Evolutionary conservation across 1,139 yeast genomes (phyloP), one percentile per base, ranked within the genome.

Genomic region (Diutina scorzettiae): DNA sequence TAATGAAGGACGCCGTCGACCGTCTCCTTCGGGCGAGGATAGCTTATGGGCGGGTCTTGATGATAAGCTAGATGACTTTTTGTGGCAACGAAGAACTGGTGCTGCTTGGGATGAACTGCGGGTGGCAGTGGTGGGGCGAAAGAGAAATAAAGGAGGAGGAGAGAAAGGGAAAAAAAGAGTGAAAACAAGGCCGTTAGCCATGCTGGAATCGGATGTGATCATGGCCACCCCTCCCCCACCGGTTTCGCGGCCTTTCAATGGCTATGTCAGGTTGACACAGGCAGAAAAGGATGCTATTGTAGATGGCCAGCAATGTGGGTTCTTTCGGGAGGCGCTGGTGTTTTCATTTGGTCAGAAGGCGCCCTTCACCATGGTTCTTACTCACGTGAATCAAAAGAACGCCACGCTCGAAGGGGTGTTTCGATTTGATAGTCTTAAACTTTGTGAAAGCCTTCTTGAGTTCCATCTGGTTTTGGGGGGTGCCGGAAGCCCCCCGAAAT

Each of bases 201-300:
- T 24, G 7, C 11, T 11, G 27, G 9, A 7, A 24, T 24, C 27
- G 27, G 30, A 27, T 11, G 30, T 27, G 12, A 14, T 27, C 14
- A 27, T 27, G 30, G 14, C 8, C 5, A 5, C 19, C 3, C 9
- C 33, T 5, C 20, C 7, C 17, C 24, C 2, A n/a, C 21, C 37
- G 24, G 24, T 20, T 12, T 25, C 24, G 12, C n/a, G 9, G 17
- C 31, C 2, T 18, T 28, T 12, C 31, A 14, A 17, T 16, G n/a
- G n/a, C n/a, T n/a, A n/a, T n/a, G n/a, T n/a, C n/a, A n/a, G n/a
- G n/a, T 30, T 30, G 20, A 5, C 39, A 8, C 39, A 16, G 17
- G 39, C 21, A 11, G 39, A 34, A 23, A 34, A 34, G 25, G 39
- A 34, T 7, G 39, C 39, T n/a, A 34, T 34, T 34, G 11, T 34